These are phyloP conservation scores for Phoenix roebelenii DNA, from an alignment of 176 grass and related monocot genomes.

Conservation along the genomic window DNA sequence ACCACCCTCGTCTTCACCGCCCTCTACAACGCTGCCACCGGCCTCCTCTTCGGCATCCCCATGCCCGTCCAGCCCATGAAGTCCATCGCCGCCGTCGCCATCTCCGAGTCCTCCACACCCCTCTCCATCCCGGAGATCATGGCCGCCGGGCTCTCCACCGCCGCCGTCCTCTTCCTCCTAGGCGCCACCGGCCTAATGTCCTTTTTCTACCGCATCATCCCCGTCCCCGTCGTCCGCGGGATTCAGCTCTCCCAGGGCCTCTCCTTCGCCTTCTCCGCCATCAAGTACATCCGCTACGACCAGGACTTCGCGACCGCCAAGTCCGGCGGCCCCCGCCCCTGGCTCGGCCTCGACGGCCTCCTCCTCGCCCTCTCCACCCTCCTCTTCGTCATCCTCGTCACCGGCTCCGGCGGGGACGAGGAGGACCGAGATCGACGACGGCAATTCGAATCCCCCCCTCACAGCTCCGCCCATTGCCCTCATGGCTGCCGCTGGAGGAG, in stretches of 20 bases:
- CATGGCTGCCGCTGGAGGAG: background rate
- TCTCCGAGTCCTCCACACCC: slow-evolving; percentile 44
- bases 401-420: slow-evolving; percentile 54
- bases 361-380: slow-evolving; percentile 57
- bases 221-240: slow-evolving; percentile 75
- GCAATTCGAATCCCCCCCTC: background rate
- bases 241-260: slow-evolving; percentile 83
- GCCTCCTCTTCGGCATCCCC: slow-evolving; percentile 73
- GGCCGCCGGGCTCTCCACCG: slow-evolving; percentile 56
- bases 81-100: slow-evolving; percentile 79
- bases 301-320: slow-evolving; percentile 66
- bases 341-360: slow-evolving; percentile 66
- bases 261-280: slow-evolving; percentile 65
- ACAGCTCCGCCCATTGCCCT: too few relatives aligned
- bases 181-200: slow-evolving; percentile 77
- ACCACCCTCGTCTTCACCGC: slow-evolving; percentile 84
- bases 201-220: slow-evolving; percentile 50
- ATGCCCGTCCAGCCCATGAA: slow-evolving; percentile 99
- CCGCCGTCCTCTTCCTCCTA: slow-evolving; percentile 52
- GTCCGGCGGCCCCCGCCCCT: slow-evolving; percentile 35
- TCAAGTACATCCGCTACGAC: slow-evolving; percentile 73
- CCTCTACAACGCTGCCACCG: slow-evolving; percentile 73
- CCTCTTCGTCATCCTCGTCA: slow-evolving; percentile 60
- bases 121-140: slow-evolving; percentile 75
- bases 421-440: background rate